A percentile compares a stretch with the other conserved stretches of the same genome.
phyloP scores from a whole-genome alignment of 345 rosid genomes.

The Balakata baccata region DNA sequence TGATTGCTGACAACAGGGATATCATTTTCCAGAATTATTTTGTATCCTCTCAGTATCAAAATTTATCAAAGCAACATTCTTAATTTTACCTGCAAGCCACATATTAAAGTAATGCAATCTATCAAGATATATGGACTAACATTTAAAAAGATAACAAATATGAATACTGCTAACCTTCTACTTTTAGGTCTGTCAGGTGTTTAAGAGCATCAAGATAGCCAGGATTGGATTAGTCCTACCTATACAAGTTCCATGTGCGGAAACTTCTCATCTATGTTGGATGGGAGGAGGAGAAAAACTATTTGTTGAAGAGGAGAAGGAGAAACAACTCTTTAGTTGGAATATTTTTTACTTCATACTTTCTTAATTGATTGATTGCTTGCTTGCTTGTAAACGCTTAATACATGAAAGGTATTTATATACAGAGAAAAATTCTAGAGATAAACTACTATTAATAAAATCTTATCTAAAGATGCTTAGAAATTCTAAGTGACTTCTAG shows the following conservation, averaged over 20 bases:
- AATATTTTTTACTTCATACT: too few relatives aligned
- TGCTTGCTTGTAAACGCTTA: too few relatives aligned
- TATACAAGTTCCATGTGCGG: slow-evolving; percentile 22
- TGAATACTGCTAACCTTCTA: slow-evolving; percentile 13
- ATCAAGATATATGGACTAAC: slow-evolving; percentile 20
- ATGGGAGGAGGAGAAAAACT: too few relatives aligned
- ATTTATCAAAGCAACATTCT: slow-evolving; percentile 89
- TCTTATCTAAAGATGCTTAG: too few relatives aligned
- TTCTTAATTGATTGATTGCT: too few relatives aligned
- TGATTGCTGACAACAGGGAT: slow-evolving; percentile 97
- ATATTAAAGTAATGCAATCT: slow-evolving; percentile 21
- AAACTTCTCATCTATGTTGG: too few relatives aligned
- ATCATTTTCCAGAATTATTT: slow-evolving; percentile 77
- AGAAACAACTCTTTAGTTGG: too few relatives aligned
- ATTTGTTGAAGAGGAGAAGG: too few relatives aligned
- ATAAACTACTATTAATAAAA: too few relatives aligned
- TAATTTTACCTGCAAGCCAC: slow-evolving; percentile 69
- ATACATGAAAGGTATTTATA: too few relatives aligned
- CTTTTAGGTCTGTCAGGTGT: slow-evolving; percentile 82
- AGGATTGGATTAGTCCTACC: slow-evolving; percentile 93
- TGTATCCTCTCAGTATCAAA: slow-evolving; percentile 84
- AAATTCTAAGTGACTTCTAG: too few relatives aligned
- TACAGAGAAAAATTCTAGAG: too few relatives aligned
- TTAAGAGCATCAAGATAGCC: slow-evolving; percentile 92
- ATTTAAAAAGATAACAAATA: slow-evolving; percentile 15